Base-by-base conservation (phyloP, 2,329 filamentous ascomycete genomes). In the Ophiocordyceps australis region DNA sequence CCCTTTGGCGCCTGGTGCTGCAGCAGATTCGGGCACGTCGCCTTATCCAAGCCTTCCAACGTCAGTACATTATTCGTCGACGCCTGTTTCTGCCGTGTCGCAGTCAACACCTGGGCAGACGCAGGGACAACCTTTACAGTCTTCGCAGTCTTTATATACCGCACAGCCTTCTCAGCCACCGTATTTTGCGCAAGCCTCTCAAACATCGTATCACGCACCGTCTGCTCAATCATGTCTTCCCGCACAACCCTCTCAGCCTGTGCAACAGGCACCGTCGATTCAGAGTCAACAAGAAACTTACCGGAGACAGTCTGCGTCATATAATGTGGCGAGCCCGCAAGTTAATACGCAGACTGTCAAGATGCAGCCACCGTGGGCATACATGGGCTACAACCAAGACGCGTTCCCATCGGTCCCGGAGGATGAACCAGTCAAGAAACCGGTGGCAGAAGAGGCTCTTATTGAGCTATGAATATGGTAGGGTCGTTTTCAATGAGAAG, bases 391-490 rank as follows among this genome's bases (percentile, higher is more conserved):
- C 38, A 52, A 49, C 4, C 66, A 69, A 39, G 65, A 74, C 14
- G 54, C 63, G 3, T 80, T 81, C 39, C 76, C 77, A 2, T 57
- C 65, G 3, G 60, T 66, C 16, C 69, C 65, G 9, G 51, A 52
- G 27, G 59, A 50, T 25, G 52, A 55, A 22, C 50, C 49, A 4
- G 32, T 41, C 14, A 42, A 45, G 32, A 40, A 59, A 39, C 65
- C 64, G 10, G 62, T 55, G 1, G 62, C 76, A 24, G 79, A 86
- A 49, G 80, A 86, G 49, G 76, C 72, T 30, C 51, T 89, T 40
- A 89, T 89, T 49, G 80, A 89, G 47, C 58, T 86, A 33, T 85
- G 18, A 43, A 20, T 8, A 13, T 21, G 16, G 5, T 7, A 26
- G 8, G n/a, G 11, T 9, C 5, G 15, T 10, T 5, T 19, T n/a